Percentiles rank a stretch among this genome's conserved stretches.
phyloP scores from a whole-genome alignment of 306 rosid genomes.

The Corylus heterophylla region DNA sequence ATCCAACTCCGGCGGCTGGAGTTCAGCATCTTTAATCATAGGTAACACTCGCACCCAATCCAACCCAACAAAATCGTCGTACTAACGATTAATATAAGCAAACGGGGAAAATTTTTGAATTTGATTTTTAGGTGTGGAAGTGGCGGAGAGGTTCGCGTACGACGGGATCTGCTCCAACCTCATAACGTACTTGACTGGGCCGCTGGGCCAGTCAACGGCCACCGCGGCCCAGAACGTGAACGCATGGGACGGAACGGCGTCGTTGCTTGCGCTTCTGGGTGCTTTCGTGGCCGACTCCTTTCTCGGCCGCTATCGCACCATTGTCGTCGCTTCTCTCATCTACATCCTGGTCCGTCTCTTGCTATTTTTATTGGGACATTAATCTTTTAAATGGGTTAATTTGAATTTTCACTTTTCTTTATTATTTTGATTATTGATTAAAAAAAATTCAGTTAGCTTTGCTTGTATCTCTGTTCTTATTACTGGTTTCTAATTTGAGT shows the following conservation, averaged over 20 bases:
- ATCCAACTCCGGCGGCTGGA: conserved; percentile 49
- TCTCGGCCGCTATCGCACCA: conserved; percentile 47
- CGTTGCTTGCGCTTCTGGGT: conserved; percentile 42
- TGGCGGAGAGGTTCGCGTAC: conserved; percentile 57
- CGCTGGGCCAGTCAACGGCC: conserved; percentile 51
- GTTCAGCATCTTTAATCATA: conserved; percentile 44
- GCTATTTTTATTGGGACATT: too few species aligned
- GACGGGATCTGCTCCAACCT: conserved; percentile 52
- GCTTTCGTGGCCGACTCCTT: conserved; percentile 48
- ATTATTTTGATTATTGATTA: too few species aligned
- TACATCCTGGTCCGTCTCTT: conserved; percentile 36
- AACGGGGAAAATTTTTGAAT: too few species aligned
- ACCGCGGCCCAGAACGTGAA: conserved; percentile 55
- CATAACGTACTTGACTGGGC: conserved; percentile 51
- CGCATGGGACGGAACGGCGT: conserved; percentile 52
- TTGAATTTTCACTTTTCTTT: too few species aligned
- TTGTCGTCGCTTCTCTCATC: conserved; percentile 30
- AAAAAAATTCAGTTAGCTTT: too few species aligned
- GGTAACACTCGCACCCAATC: conserved; percentile 13
- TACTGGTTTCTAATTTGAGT: too few species aligned
- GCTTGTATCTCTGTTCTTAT: too few species aligned
- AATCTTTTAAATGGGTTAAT: too few species aligned
- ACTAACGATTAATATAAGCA: too few species aligned
- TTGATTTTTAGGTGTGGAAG: conserved; percentile 38
- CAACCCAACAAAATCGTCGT: too few species aligned